Percentiles rank a stretch among this genome's conserved stretches.
These are phyloP conservation scores for Trichoderma harzianum DNA, from an alignment of 2,329 filamentous ascomycete species.

Conservation along the genomic window DNA sequence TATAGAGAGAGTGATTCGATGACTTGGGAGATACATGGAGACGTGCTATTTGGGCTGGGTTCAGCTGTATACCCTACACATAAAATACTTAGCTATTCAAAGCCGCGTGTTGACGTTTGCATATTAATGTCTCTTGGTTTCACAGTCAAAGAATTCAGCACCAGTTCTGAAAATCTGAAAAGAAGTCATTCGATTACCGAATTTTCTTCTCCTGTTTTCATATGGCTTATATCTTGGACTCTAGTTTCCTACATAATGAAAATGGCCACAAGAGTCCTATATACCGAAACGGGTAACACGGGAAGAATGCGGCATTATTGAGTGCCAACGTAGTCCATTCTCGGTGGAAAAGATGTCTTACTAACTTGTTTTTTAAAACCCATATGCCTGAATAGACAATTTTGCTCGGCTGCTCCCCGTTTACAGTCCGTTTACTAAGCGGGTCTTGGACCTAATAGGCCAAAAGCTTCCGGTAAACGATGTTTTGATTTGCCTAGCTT, in stretches of 20 bases:
- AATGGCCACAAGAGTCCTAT: background rate
- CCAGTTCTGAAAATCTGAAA: background rate
- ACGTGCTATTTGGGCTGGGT: background rate
- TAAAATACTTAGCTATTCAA: background rate
- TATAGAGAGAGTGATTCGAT: background rate
- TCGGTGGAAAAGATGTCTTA: background rate
- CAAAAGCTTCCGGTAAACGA: conserved; percentile 24
- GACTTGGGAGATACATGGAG: background rate
- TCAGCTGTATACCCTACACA: background rate
- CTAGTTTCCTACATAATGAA: background rate
- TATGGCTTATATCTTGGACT: background rate
- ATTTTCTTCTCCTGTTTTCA: background rate
- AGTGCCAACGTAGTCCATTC: background rate
- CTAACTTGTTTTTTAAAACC: background rate
- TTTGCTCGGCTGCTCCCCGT: background rate
- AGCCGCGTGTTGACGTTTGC: background rate
- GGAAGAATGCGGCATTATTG: background rate
- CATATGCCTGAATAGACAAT: background rate
- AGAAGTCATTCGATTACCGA: background rate
- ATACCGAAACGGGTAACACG: background rate
- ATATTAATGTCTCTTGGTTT: background rate
- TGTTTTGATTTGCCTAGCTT: background rate
- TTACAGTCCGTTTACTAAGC: background rate
- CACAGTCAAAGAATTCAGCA: background rate
- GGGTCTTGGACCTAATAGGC: background rate